Evolutionary conservation across 2,329 filamentous ascomycete species (phyloP).

Genomic region (Endoconidiophora laricicola): DNA sequence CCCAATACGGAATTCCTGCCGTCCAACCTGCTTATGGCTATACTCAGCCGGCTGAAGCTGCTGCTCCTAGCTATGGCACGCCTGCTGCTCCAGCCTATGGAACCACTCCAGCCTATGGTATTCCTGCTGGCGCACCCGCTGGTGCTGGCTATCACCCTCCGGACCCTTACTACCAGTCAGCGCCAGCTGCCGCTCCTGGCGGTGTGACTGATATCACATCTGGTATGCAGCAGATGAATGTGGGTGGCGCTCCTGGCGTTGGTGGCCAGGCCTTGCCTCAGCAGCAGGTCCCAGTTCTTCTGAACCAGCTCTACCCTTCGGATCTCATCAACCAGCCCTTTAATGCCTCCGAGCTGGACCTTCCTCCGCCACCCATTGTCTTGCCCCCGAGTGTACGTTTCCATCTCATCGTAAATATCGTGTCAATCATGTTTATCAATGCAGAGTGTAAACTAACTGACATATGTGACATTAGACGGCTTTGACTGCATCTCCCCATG

Average conservation of each 20-base stretch:
- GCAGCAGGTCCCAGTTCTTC: constrained; percentile 26
- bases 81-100: constrained; percentile 21
- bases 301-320: constrained; percentile 85
- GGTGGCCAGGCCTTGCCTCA: constrained; percentile 32
- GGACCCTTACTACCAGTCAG: constrained; percentile 43
- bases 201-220: constrained; percentile 60
- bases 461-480: constrained; percentile 43
- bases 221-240: constrained; percentile 71
- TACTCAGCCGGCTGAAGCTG: constrained; percentile 37
- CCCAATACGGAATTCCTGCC: constrained; percentile 32
- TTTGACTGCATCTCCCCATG: constrained; percentile 75
- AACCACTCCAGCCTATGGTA: constrained; percentile 26
- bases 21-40: constrained; percentile 35
- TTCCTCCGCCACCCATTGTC: constrained; percentile 78
- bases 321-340: constrained; percentile 88
- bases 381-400: constrained; percentile 74
- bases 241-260: constrained; percentile 36
- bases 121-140: constrained; percentile 16
- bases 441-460: background rate
- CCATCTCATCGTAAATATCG: background rate
- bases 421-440: background rate
- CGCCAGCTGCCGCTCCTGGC: constrained; percentile 21
- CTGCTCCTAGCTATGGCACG: constrained; percentile 22
- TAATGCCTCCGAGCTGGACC: constrained; percentile 80
- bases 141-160: constrained; percentile 51